Conservation (phyloP, 345 rosid genomes). For the Turnera subulata region DNA sequence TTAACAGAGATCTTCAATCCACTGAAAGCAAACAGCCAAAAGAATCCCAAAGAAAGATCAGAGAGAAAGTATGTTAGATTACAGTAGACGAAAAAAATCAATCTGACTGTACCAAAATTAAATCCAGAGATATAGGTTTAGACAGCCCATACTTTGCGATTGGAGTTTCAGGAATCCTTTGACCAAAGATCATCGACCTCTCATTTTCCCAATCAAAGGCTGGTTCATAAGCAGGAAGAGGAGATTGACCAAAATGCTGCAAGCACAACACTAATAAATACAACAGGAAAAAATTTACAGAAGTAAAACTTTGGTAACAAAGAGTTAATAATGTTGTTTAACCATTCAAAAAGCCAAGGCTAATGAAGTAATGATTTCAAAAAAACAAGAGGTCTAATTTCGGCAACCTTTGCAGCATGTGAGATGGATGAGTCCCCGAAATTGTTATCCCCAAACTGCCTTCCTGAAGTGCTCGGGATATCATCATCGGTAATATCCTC, state of each 20-base stretch:
- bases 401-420: slow-evolving; percentile 45
- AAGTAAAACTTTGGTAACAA: neutral
- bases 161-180: slow-evolving; percentile 81
- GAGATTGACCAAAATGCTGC: slow-evolving; percentile 90
- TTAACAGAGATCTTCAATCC: slow-evolving; percentile 93
- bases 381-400: neutral
- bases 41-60: slow-evolving; percentile 16
- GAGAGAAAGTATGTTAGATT: neutral
- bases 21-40: slow-evolving; percentile 42
- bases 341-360: neutral
- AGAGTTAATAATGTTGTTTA: neutral
- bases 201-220: slow-evolving; percentile 99
- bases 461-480: slow-evolving; percentile 72
- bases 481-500: slow-evolving; percentile 70
- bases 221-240: slow-evolving; percentile 98
- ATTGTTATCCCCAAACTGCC: slow-evolving; percentile 50
- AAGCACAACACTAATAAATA: slow-evolving; percentile 16
- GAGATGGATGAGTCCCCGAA: slow-evolving; percentile 21
- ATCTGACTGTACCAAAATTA: neutral
- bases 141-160: slow-evolving; percentile 66
- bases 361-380: slow-evolving; percentile 2
- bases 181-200: slow-evolving; percentile 86
- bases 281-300: neutral
- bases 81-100: neutral
- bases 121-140: slow-evolving; percentile 6